A percentile compares a stretch with the other conserved stretches of the same genome.
phyloP scores from a whole-genome alignment of 2,329 filamentous ascomycete species.

The Elsinoe batatas region DNA sequence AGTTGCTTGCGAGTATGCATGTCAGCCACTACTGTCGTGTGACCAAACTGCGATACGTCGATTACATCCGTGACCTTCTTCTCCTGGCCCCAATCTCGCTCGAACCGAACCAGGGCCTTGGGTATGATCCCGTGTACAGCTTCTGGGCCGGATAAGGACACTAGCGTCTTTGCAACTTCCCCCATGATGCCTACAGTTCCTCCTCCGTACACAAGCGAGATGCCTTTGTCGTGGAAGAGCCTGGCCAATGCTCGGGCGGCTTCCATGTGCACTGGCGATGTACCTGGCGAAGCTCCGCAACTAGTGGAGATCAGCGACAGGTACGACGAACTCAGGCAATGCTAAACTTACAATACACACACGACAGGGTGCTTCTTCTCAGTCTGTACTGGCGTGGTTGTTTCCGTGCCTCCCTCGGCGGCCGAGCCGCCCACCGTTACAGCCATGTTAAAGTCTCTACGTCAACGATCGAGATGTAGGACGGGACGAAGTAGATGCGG shows the following conservation, averaged over 20 bases:
- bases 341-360: conserved; percentile 64
- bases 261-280: conserved; percentile 62
- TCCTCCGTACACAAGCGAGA: conserved; percentile 85
- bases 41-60: conserved; percentile 59
- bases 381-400: neutral
- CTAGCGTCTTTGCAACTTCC: conserved; percentile 77
- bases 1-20: conserved; percentile 95
- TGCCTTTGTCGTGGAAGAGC: conserved; percentile 64
- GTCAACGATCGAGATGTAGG: neutral
- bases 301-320: conserved; percentile 29
- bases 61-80: conserved; percentile 40
- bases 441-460: neutral
- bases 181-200: conserved; percentile 95
- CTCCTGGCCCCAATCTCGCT: conserved; percentile 52
- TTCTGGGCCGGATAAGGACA: conserved; percentile 67
- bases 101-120: conserved; percentile 67
- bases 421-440: neutral
- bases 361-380: conserved; percentile 47
- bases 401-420: neutral
- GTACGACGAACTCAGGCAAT: neutral
- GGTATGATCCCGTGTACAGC: conserved; percentile 92
- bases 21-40: conserved; percentile 79
- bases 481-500: neutral
- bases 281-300: conserved; percentile 74
- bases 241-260: conserved; percentile 67